Conservation (phyloP, 169 alveolate genomes). For the Plasmodium gonderi region DNA sequence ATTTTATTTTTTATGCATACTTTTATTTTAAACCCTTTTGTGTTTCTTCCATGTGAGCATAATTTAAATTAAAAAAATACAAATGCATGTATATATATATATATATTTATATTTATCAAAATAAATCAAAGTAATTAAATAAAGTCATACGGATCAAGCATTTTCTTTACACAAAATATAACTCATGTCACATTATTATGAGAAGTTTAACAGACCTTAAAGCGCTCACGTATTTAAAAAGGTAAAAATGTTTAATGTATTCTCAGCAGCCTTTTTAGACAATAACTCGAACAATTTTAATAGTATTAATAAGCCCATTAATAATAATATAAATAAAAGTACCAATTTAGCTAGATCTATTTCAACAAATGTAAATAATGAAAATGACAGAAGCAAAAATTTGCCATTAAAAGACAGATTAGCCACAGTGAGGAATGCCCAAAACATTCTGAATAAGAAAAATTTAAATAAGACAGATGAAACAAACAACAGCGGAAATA, state of each 20-base stretch:
- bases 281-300: conserved; percentile 22
- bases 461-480: conserved; percentile 66
- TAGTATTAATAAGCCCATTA: conserved; percentile 38
- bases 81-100: no score
- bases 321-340: conserved; percentile 42
- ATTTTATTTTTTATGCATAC: not conserved
- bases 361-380: conserved; percentile 57
- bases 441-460: conserved; percentile 57
- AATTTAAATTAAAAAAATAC: not conserved
- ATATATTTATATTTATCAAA: no score
- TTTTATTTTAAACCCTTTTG: not conserved
- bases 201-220: conserved; percentile 9
- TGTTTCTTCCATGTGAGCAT: not conserved
- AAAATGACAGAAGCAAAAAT: conserved; percentile 68
- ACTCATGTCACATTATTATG: not conserved
- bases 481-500: conserved; percentile 10
- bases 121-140: not conserved
- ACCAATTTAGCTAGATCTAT: conserved; percentile 24
- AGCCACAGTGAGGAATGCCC: conserved; percentile 71
- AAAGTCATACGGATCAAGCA: not conserved
- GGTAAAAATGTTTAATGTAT: conserved; percentile 69
- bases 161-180: not conserved
- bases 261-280: conserved; percentile 73
- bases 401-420: conserved; percentile 67
- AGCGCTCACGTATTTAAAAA: conserved; percentile 12